phyloP scores from a whole-genome alignment of 2,329 filamentous ascomycete genomes.

The Leptographium radiaticola region DNA sequence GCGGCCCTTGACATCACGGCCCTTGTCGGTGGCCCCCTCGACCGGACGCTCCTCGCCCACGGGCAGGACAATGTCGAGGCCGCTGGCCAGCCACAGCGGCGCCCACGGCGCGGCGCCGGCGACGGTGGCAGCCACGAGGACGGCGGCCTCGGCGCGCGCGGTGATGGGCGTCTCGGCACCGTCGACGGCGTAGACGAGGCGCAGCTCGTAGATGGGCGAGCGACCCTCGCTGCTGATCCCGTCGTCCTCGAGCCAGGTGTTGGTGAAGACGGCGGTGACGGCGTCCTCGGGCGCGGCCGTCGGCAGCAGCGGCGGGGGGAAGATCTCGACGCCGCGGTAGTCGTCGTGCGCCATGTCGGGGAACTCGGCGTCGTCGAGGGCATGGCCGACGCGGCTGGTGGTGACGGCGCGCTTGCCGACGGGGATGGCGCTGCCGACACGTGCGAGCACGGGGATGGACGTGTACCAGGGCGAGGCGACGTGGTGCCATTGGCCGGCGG shows the following conservation, averaged over 20 bases:
- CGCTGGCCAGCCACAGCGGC: constrained; percentile 17
- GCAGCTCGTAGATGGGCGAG: constrained; percentile 13
- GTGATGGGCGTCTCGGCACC: constrained; percentile 7
- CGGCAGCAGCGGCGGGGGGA: constrained; percentile 17
- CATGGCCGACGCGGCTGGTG: constrained; percentile 11
- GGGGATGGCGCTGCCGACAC: constrained; percentile 20
- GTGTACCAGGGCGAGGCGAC: constrained; percentile 19
- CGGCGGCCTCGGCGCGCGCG: constrained; percentile 8
- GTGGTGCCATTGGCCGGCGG: constrained; percentile 19
- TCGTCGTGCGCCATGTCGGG: constrained; percentile 18
- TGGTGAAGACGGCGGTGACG: constrained; percentile 10
- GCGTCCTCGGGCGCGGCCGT: background rate
- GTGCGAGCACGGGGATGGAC: constrained; percentile 18
- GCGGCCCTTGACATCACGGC: constrained; percentile 9
- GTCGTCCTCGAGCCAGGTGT: constrained; percentile 20
- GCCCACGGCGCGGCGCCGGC: constrained; percentile 12
- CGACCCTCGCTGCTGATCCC: constrained; percentile 15
- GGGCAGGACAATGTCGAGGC: constrained; percentile 17
- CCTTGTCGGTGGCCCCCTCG: constrained; percentile 4
- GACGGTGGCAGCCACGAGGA: constrained; percentile 2
- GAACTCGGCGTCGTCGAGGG: constrained; percentile 16
- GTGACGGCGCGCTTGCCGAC: constrained; percentile 18
- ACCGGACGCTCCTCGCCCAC: constrained; percentile 19
- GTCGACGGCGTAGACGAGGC: constrained; percentile 12
- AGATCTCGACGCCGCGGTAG: constrained; percentile 22